Evolutionary conservation across 495 filamentous ascomycete genomes (phyloP).

Genomic region (Lepraria neglecta): DNA sequence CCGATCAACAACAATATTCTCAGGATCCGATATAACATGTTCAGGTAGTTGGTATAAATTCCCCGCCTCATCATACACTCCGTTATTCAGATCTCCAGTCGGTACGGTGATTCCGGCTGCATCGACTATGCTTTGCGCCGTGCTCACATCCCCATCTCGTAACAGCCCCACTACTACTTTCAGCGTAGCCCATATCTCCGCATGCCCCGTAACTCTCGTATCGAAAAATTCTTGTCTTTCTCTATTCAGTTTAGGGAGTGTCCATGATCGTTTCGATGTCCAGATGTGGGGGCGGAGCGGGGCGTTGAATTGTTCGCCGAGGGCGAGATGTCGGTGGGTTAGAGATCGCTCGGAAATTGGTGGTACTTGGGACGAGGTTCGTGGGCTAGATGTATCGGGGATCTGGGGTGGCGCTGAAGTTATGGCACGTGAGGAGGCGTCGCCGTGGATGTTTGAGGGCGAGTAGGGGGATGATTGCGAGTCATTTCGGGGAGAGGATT

Average conservation of each 20-base stretch:
- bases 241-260: slow-evolving; percentile 41
- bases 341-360: slow-evolving; percentile 19
- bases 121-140: slow-evolving; percentile 69
- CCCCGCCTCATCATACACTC: slow-evolving; percentile 72
- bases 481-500: slow-evolving; percentile 23
- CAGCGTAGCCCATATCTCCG: slow-evolving; percentile 74
- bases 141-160: slow-evolving; percentile 53
- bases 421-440: slow-evolving; percentile 28
- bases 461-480: slow-evolving; percentile 23
- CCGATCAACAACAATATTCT: slow-evolving; percentile 51
- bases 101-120: slow-evolving; percentile 76
- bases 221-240: slow-evolving; percentile 69
- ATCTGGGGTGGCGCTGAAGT: slow-evolving; percentile 20
- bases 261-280: slow-evolving; percentile 51
- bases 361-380: slow-evolving; percentile 18
- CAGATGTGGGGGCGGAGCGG: slow-evolving; percentile 48
- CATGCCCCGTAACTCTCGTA: slow-evolving; percentile 68
- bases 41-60: slow-evolving; percentile 69
- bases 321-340: slow-evolving; percentile 23
- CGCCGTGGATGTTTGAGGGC: slow-evolving; percentile 20
- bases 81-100: slow-evolving; percentile 62
- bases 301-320: slow-evolving; percentile 46
- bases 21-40: slow-evolving; percentile 69
- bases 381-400: slow-evolving; percentile 19
- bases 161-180: slow-evolving; percentile 58